These are phyloP conservation scores for Fragaria vesca DNA, from an alignment of 306 rosid genomes.

Conservation along the genomic window DNA sequence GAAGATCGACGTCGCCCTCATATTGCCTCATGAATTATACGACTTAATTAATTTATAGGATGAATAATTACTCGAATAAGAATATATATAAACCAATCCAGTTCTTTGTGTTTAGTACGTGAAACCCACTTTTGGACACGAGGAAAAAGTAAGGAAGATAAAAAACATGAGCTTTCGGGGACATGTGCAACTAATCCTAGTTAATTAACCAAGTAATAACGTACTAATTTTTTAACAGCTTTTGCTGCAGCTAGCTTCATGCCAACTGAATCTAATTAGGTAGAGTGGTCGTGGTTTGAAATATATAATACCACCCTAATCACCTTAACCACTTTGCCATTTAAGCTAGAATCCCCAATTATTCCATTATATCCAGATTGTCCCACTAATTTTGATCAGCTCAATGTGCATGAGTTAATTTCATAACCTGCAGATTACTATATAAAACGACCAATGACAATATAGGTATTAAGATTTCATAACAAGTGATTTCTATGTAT, in stretches of 20 bases:
- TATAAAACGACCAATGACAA: not conserved
- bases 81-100: not conserved
- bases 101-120: not conserved
- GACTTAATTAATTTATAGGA: not conserved
- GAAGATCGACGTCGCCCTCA: no score
- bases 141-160: not conserved
- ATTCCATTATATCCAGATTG: not conserved
- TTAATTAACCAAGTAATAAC: no score
- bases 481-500: not conserved
- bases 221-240: not conserved
- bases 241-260: not conserved
- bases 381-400: not conserved
- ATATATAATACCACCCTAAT: not conserved
- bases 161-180: not conserved
- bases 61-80: not conserved
- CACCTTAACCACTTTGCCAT: not conserved
- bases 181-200: constrained; percentile 1
- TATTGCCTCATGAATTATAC: no score
- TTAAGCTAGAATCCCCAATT: not conserved
- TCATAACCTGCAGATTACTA: no score
- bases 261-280: constrained; percentile 5
- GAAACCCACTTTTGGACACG: not conserved
- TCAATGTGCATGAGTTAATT: not conserved
- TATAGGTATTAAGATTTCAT: not conserved
- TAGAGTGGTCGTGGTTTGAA: not conserved